A percentile compares a stretch with the other conserved stretches of the same genome.
Evolutionary conservation across 2,329 filamentous ascomycete species (phyloP).

Genomic region (Monilinia vaccinii-corymbosi): DNA sequence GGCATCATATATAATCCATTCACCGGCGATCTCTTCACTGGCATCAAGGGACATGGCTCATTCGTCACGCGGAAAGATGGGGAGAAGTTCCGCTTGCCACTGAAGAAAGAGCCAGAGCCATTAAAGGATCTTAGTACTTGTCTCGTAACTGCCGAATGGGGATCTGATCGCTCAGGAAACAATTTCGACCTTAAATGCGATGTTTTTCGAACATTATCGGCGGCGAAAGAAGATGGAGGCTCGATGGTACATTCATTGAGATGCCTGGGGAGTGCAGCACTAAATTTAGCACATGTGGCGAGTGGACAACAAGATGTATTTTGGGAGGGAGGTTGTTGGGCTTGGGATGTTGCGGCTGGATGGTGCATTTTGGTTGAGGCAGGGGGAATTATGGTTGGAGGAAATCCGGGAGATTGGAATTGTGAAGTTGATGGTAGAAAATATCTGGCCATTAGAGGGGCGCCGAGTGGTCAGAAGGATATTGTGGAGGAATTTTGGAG

Average conservation of each 20-base stretch:
- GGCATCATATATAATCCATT: constrained; percentile 79
- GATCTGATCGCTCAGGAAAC: constrained; percentile 54
- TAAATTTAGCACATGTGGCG: constrained; percentile 67
- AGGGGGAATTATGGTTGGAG: constrained; percentile 62
- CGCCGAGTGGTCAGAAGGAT: constrained; percentile 49
- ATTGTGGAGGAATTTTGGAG: constrained; percentile 57
- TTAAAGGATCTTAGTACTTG: constrained; percentile 52
- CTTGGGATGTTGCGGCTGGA: constrained; percentile 77
- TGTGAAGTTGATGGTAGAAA: constrained; percentile 47
- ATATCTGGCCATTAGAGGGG: constrained; percentile 55
- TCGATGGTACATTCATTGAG: constrained; percentile 69
- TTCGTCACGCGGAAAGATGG: constrained; percentile 38
- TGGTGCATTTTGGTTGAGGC: constrained; percentile 71
- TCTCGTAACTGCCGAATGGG: constrained; percentile 67
- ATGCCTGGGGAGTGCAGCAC: constrained; percentile 61
- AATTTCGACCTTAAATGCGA: constrained; percentile 63
- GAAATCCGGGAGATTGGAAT: constrained; percentile 67
- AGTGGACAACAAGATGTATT: constrained; percentile 63
- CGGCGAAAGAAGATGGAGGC: constrained; percentile 51
- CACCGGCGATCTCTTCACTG: constrained; percentile 59
- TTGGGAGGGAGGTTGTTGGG: constrained; percentile 79
- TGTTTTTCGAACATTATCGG: constrained; percentile 54
- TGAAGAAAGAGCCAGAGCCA: constrained; percentile 42
- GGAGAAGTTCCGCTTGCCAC: constrained; percentile 36
- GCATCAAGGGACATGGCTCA: constrained; percentile 57